Evolutionary conservation across 1,284 basidiomycete species (phyloP).

Genomic region (Inonotus hispidus): DNA sequence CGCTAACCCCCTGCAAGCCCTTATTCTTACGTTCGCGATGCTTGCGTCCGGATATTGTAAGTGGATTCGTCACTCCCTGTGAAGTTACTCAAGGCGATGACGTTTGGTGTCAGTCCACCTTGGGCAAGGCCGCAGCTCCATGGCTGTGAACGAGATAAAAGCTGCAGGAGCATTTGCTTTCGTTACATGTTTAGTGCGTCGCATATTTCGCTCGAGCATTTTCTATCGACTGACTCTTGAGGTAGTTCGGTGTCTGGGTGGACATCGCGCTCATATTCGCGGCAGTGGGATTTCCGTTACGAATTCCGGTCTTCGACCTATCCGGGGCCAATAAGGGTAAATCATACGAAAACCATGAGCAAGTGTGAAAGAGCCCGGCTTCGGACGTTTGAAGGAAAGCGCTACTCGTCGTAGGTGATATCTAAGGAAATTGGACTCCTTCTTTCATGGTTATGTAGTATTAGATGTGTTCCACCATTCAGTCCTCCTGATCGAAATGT

Average conservation of each 20-base stretch:
- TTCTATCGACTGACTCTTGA: background rate
- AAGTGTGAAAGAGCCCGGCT: background rate
- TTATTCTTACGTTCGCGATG: background rate
- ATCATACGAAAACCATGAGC: background rate
- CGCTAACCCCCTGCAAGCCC: background rate
- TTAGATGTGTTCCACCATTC: background rate
- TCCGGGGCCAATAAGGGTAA: background rate
- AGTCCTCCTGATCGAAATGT: too few species aligned
- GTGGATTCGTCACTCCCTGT: background rate
- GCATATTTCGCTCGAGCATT: background rate
- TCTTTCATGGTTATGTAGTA: background rate
- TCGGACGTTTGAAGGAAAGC: background rate
- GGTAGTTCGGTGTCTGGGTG: conserved; percentile 18
- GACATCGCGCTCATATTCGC: conserved; percentile 18
- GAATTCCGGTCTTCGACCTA: conserved; percentile 18
- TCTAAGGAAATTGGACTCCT: background rate
- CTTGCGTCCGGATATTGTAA: background rate
- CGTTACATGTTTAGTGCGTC: background rate
- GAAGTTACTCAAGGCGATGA: background rate
- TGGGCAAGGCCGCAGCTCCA: background rate
- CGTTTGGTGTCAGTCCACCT: background rate
- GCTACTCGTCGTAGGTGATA: background rate
- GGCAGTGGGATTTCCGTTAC: conserved; percentile 17
- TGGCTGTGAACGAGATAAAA: background rate
- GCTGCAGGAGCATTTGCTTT: background rate